These are phyloP conservation scores for Chlorencoelia australis DNA, from an alignment of 2,329 filamentous ascomycete species.

Conservation along the genomic window DNA sequence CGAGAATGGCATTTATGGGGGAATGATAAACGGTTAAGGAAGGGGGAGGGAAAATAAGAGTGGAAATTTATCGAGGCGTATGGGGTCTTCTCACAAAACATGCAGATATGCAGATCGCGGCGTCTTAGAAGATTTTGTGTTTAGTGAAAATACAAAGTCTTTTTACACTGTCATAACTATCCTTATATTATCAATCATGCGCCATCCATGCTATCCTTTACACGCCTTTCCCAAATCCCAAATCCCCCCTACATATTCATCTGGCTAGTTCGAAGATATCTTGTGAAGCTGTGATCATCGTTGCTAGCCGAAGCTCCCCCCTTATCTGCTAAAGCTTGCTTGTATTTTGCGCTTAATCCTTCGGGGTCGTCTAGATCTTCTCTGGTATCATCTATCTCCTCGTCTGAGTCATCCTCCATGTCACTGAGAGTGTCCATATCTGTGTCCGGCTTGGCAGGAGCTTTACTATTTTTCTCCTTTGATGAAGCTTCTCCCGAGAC, in stretches of 20 bases:
- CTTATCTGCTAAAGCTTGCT: conserved; percentile 58
- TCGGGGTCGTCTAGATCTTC: conserved; percentile 45
- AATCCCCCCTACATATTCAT: conserved; percentile 21
- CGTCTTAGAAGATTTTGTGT: too few relatives aligned
- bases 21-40: conserved; percentile 2
- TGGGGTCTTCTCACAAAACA: too few relatives aligned
- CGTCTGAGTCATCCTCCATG: conserved; percentile 37
- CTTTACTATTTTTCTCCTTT: conserved; percentile 16
- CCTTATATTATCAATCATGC: conserved; percentile 23
- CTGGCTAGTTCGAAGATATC: conserved; percentile 26
- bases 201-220: conserved; percentile 22
- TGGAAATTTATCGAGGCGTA: conserved; percentile 8
- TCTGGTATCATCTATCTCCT: conserved; percentile 47
- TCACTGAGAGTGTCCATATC: conserved; percentile 30
- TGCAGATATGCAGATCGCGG: too few relatives aligned
- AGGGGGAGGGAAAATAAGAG: conserved; percentile 1
- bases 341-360: conserved; percentile 66
- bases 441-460: conserved; percentile 10
- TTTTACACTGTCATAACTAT: too few relatives aligned
- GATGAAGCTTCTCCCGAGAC: conserved; percentile 37
- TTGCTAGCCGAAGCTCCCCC: conserved; percentile 27
- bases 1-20: neutral
- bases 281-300: conserved; percentile 27
- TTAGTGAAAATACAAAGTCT: too few relatives aligned
- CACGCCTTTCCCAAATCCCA: conserved; percentile 13